phyloP scores from a whole-genome alignment of 2,329 filamentous ascomycete species.

The Parastagonospora nodorum region DNA sequence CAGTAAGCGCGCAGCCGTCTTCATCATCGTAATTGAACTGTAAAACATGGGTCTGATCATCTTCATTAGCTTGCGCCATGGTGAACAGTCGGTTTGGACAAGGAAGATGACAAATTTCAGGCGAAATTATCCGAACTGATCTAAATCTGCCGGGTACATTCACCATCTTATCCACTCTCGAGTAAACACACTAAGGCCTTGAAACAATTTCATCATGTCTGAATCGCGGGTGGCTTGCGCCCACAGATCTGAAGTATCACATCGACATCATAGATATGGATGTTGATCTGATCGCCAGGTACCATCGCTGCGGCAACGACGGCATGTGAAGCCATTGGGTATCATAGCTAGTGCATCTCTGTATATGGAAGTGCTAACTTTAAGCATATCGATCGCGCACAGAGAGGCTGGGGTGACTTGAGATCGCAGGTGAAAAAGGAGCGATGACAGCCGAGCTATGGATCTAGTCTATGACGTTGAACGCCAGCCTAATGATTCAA shows the following conservation, averaged over 20 bases:
- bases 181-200: not conserved
- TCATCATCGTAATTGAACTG: conserved; percentile 20
- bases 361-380: not conserved
- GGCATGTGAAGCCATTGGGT: not conserved
- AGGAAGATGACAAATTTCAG: not conserved
- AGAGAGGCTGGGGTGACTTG: not conserved
- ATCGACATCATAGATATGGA: conserved; percentile 17
- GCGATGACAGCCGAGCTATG: not conserved
- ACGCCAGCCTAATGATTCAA: not conserved
- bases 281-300: conserved; percentile 13
- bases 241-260: not conserved
- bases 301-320: conserved; percentile 7
- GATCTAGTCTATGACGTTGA: not conserved
- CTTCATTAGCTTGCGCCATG: conserved; percentile 13
- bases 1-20: conserved; percentile 16
- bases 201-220: conserved; percentile 8
- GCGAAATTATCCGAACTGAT: not conserved
- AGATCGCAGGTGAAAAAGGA: not conserved
- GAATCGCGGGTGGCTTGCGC: conserved; percentile 4
- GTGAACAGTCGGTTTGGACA: not conserved
- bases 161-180: not conserved
- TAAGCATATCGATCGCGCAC: conserved; percentile 2
- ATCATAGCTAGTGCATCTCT: conserved; percentile 2
- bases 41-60: conserved; percentile 13
- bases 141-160: not conserved